phyloP scores from a whole-genome alignment of 805 yeast genomes.

The Starmerella tilneyi region DNA sequence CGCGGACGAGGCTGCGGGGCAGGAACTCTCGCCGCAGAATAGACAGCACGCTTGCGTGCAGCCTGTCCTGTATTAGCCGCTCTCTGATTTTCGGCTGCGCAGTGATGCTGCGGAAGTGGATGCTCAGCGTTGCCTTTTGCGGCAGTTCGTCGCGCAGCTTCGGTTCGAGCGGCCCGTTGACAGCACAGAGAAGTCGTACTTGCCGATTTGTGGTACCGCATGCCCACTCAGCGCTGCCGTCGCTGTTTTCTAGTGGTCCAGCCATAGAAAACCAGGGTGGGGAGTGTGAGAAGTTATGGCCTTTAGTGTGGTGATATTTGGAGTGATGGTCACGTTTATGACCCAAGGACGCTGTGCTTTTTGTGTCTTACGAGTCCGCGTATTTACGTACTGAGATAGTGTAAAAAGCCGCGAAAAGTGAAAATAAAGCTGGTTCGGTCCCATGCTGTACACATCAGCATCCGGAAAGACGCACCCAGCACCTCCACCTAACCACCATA shows the following conservation, averaged over 20 bases:
- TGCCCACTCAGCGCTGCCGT: conserved; percentile 64
- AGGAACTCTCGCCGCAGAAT: conserved; percentile 51
- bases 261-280: conserved; percentile 25
- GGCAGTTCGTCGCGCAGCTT: conserved; percentile 77
- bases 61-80: conserved; percentile 58
- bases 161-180: conserved; percentile 86
- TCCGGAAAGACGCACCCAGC: too few species aligned
- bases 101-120: conserved; percentile 63
- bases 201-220: conserved; percentile 30
- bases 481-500: too few species aligned
- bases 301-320: too few species aligned
- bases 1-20: conserved; percentile 70
- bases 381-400: too few species aligned
- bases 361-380: too few species aligned
- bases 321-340: conserved; percentile 2
- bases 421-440: too few species aligned
- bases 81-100: conserved; percentile 72
- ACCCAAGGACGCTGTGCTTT: too few species aligned
- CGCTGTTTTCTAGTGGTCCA: conserved; percentile 47
- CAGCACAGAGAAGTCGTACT: conserved; percentile 44
- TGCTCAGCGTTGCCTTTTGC: conserved; percentile 62
- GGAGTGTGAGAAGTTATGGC: too few species aligned
- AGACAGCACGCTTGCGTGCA: conserved; percentile 51
- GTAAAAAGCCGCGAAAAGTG: too few species aligned
- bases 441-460: too few species aligned